Base-by-base conservation (phyloP, 129 eudicot genomes). In the Chrysanthemum seticuspe region DNA sequence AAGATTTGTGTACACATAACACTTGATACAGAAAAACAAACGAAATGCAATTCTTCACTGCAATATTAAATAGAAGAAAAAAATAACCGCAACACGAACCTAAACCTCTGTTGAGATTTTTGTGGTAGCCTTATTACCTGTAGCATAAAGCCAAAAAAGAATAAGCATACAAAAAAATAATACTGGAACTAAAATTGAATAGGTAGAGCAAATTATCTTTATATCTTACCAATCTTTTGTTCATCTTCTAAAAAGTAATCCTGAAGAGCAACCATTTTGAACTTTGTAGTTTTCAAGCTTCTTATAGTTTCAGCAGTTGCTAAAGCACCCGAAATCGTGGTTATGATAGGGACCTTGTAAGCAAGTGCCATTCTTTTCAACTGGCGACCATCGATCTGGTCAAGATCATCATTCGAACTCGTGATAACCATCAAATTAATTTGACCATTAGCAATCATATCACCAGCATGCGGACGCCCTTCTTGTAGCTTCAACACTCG, bases 341-440 rank as follows among this genome's bases (percentile, higher is more conserved):
- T 94, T 49, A 94, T 82, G 2, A 91, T 77, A 7, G 99, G 99
- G 74, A 94, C 73, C 82, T 90, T 90, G 77, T 88, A 90, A 3
- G 99, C 89, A 50, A 94, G 93, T 36, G 99, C 99, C 96, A 86
- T 94, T 72, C 97, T 86, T 71, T 97, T 76, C 80, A 94, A 70
- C 62, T 86, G 86, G 23, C 90, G 79, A 18, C 99, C 99, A 34
- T 94, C 99, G 16, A 90, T 90, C 77, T 88, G 89, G 73, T 94
- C 99, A 67, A 86, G 85, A 23, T 68, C 79, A 74, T 94, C 99
- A 31, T 91, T 89, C 0, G 99, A 90, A 60, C 97, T 94, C 0
- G 99, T 94, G 56, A 94, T 83, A 79, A 94, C 96, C 91, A 94
- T 94, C 77, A 94, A 64, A 51, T 94, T 89, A 72, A 94, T 94